Evolutionary conservation across 805 yeast species (phyloP), one percentile per base, ranked within the genome.

Genomic region (Candida maris): DNA sequence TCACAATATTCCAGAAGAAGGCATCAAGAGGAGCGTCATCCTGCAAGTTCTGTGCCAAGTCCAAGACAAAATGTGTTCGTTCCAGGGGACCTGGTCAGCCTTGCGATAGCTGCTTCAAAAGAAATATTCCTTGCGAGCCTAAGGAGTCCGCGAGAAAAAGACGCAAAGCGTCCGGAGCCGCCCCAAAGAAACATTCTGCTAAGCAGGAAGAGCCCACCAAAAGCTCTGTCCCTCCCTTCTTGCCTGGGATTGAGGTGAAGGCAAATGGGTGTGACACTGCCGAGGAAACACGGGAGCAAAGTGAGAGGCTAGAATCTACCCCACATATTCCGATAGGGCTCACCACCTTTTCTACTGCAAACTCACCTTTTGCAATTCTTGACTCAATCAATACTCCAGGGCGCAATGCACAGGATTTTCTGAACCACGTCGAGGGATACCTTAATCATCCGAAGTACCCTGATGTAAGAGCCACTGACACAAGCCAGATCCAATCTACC

Each of bases 31-130:
- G 30, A 16, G 21, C 19, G 7, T 19, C 36, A 3, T 35, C 40
- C 6, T 37, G 40, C 31, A 23, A 37, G 16, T 32, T 37, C 10
- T 37, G 40, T 18, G 35, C 40, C 5, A 37, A 37, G 16, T 25
- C 32, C 17, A 37, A 37, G 14, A 37, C 40, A 5, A 37, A 37
- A 20, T 37, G 40, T 21, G 33, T 27, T 3, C 13, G 35, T 9
- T 19, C 35, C 5, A 27, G 26, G 14, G 38, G 34, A 17, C 12
- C 12, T 3, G 21, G 12, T 16, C 18, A 27, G 27, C 34, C 36
- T 8, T 37, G 40, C 34, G 36, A 37, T 16, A 27, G 31, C 3
- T 37, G 40, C 15, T 3, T 15, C 25, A 31, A 27, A 20, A 15
- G 40, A n/a, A 19, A 27, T 12, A 32, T 37, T n/a, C 22, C 23